These are phyloP conservation scores for Rosa lucieae DNA, from an alignment of 306 rosid genomes.

Conservation along the genomic window DNA sequence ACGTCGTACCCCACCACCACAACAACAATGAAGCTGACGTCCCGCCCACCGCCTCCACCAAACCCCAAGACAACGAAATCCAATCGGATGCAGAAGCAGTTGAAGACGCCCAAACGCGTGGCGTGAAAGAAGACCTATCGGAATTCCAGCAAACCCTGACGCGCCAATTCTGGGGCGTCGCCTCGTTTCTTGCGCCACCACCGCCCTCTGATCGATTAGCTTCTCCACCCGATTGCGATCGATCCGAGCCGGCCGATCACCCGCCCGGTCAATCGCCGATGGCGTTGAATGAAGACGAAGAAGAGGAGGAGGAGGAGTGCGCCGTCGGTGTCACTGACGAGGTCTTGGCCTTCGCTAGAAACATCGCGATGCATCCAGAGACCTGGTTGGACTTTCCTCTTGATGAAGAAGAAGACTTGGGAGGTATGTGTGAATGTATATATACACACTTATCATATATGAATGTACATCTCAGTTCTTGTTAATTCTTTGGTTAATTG, in stretches of 20 bases:
- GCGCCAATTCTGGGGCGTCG: conserved; percentile 92
- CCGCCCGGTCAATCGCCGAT: conserved; percentile 19
- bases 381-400: conserved; percentile 97
- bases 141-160: conserved; percentile 78
- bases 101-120: conserved; percentile 43
- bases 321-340: conserved; percentile 82
- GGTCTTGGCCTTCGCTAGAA: conserved; percentile 75
- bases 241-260: conserved; percentile 22
- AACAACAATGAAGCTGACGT: conserved; percentile 26
- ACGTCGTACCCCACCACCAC: conserved; percentile 3
- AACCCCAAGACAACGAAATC: conserved; percentile 19
- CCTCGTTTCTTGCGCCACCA: conserved; percentile 74
- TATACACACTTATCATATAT: neutral
- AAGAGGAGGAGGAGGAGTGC: conserved; percentile 30
- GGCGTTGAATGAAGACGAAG: conserved; percentile 23
- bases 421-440: conserved; percentile 43
- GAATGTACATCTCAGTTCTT: neutral
- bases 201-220: conserved; percentile 20
- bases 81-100: conserved; percentile 16
- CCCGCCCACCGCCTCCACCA: conserved; percentile 27
- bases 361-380: conserved; percentile 98
- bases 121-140: conserved; percentile 79
- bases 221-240: conserved; percentile 21
- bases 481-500: neutral
- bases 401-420: conserved; percentile 82